Percentiles rank a stretch among this genome's conserved stretches.
Evolutionary conservation across 345 rosid species (phyloP).

Genomic region (Populus tremula): DNA sequence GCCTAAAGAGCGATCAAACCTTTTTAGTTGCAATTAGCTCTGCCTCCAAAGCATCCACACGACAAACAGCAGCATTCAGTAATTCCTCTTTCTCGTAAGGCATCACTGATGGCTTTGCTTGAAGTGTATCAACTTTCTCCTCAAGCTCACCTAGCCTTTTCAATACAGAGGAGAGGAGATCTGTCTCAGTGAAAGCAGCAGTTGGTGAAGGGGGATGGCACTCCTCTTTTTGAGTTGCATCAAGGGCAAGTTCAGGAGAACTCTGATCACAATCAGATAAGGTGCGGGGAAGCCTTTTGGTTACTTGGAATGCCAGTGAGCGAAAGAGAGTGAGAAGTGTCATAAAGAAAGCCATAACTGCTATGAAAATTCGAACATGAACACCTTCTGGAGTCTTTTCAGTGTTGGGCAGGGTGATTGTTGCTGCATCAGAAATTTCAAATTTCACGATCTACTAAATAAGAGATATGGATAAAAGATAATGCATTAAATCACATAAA

Average conservation of each 20-base stretch:
- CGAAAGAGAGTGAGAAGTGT: slow-evolving; percentile 54
- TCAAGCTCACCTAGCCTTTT: slow-evolving; percentile 85
- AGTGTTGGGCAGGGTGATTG: slow-evolving; percentile 32
- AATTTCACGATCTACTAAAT: slow-evolving; percentile 2
- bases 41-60: slow-evolving; percentile 96
- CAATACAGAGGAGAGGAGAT: slow-evolving; percentile 61
- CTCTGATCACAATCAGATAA: slow-evolving; percentile 31
- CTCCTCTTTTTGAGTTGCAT: slow-evolving; percentile 41
- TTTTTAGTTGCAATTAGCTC: slow-evolving; percentile 97
- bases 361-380: slow-evolving; percentile 40
- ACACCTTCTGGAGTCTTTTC: slow-evolving; percentile 55
- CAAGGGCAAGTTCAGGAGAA: slow-evolving; percentile 32
- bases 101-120: slow-evolving; percentile 91
- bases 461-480: not conserved
- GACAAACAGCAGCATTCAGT: slow-evolving; percentile 94
- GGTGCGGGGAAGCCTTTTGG: slow-evolving; percentile 45
- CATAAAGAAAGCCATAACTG: slow-evolving; percentile 60
- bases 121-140: slow-evolving; percentile 79
- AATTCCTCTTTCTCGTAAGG: slow-evolving; percentile 95
- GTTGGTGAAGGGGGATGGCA: slow-evolving; percentile 57
- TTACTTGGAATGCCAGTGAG: slow-evolving; percentile 38
- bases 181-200: slow-evolving; percentile 49
- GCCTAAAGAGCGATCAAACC: slow-evolving; percentile 37
- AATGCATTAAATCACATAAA: not conserved
- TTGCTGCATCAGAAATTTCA: slow-evolving; percentile 42